Conservation (phyloP, 345 rosid genomes). For the Triadica sebifera region DNA sequence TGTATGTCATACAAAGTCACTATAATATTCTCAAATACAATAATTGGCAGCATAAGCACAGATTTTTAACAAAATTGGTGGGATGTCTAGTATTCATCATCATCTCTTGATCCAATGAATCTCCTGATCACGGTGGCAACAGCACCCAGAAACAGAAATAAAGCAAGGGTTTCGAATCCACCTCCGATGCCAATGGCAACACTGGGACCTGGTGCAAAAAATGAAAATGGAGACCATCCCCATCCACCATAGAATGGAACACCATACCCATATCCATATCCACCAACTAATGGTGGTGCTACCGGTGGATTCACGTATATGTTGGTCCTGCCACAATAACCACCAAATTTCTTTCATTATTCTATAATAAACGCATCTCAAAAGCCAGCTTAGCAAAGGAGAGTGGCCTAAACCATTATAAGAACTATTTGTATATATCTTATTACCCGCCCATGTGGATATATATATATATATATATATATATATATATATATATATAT, state of each 20-base stretch:
- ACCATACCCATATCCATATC: conserved; percentile 84
- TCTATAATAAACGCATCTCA: too few relatives aligned
- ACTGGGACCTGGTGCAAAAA: conserved; percentile 78
- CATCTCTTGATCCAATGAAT: conserved; percentile 55
- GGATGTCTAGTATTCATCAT: conserved; percentile 45
- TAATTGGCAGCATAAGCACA: too few relatives aligned
- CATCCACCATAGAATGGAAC: conserved; percentile 81
- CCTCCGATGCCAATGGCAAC: conserved; percentile 80
- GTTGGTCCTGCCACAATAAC: conserved; percentile 59
- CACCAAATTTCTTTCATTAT: not conserved
- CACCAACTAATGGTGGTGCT: conserved; percentile 92
- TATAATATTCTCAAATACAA: too few relatives aligned
- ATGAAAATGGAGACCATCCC: conserved; percentile 97
- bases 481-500: too few relatives aligned
- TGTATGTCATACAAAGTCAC: too few relatives aligned
- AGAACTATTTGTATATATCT: too few relatives aligned
- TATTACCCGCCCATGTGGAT: too few relatives aligned
- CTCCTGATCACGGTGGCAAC: conserved; percentile 68
- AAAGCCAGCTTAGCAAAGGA: too few relatives aligned
- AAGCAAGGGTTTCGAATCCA: conserved; percentile 60
- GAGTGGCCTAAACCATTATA: too few relatives aligned
- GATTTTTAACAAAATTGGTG: not conserved
- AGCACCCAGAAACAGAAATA: conserved; percentile 81
- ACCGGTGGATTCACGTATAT: conserved; percentile 78
- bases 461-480: too few relatives aligned